phyloP scores from a whole-genome alignment of 2,329 filamentous ascomycete species.

The Cordyceps militaris region DNA sequence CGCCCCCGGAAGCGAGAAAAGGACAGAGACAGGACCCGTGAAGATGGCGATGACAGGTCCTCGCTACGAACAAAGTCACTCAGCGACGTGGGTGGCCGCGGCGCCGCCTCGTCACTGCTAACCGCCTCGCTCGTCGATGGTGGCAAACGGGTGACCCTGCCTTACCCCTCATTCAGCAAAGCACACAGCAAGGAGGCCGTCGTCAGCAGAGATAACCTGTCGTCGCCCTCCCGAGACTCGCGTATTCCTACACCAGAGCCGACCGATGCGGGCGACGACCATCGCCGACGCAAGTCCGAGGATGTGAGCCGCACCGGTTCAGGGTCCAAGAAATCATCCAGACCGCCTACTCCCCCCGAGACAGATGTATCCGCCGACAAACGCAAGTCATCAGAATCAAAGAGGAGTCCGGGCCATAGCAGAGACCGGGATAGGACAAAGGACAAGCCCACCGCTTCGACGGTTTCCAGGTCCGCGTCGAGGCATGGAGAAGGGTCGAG shows the following conservation, averaged over 20 bases:
- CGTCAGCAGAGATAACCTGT: conserved; percentile 50
- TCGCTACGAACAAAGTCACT: conserved; percentile 28
- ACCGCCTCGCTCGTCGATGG: conserved; percentile 22
- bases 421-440: conserved; percentile 15
- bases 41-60: conserved; percentile 14
- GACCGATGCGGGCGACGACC: conserved; percentile 43
- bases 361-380: conserved; percentile 49
- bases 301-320: conserved; percentile 34
- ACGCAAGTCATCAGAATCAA: conserved; percentile 14
- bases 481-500: conserved; percentile 44
- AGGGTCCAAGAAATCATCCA: conserved; percentile 33
- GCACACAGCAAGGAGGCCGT: conserved; percentile 86
- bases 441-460: conserved; percentile 38
- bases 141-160: conserved; percentile 46
- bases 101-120: conserved; percentile 21
- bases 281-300: conserved; percentile 39
- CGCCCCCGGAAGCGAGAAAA: conserved; percentile 28
- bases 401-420: conserved; percentile 15
- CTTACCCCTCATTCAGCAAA: conserved; percentile 82
- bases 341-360: conserved; percentile 58
- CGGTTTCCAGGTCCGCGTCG: conserved; percentile 37
- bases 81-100: conserved; percentile 44
- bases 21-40: conserved; percentile 20
- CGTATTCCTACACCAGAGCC: conserved; percentile 61
- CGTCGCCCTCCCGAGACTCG: conserved; percentile 28